Base-by-base conservation (phyloP, 2,329 filamentous ascomycete species). In the Alternaria metachromatica region DNA sequence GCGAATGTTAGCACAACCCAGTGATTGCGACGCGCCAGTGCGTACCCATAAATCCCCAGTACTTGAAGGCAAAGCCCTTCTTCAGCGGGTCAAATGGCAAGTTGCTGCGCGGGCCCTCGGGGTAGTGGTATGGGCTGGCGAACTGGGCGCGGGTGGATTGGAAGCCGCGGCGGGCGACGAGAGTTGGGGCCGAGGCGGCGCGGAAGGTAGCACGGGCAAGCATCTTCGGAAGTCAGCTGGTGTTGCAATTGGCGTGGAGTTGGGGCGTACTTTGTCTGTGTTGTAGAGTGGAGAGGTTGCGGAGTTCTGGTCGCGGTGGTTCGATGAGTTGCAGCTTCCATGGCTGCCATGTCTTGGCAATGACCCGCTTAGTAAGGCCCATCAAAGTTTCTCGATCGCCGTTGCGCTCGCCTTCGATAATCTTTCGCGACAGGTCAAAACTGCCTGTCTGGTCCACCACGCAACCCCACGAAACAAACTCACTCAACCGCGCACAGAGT, bases 71-170 rank as follows among this genome's bases (percentile, higher is more conserved):
- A 82, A 99, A 99, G 85, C 87, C 92, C 84, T 90, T 92, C 80
- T 90, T 95, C 85, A 93, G 87, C 73, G 96, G 92, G 88, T 99
- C 97, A 90, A 99, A 99, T 72, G 96, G 96, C 72, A 99, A 84
- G 88, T 97, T 98, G 87, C 88, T 90, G 84, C 93, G 92, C 79
- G 95, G 92, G 71, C 95, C 96, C 87, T 98, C 95, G 76, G 95
- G 91, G 87, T 99, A 99, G 88, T 99, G 96, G 90, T 97, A 97
- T 70, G 94, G 94, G 81, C 93, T 96, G 76, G 87, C 88, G 81
- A 97, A 85, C 82, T 92, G 93, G 81, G 91, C 84, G 79, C 93
- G 92, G 81, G 95, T 96, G 79, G 93, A 89, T 83, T 94, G 91
- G 91, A 99, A 97, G 85, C 91, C 93, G 83, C 96, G 94, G 86